Evolutionary conservation across 768 basidiomycete species (phyloP).

Genomic region (Lentinula raphanica): DNA sequence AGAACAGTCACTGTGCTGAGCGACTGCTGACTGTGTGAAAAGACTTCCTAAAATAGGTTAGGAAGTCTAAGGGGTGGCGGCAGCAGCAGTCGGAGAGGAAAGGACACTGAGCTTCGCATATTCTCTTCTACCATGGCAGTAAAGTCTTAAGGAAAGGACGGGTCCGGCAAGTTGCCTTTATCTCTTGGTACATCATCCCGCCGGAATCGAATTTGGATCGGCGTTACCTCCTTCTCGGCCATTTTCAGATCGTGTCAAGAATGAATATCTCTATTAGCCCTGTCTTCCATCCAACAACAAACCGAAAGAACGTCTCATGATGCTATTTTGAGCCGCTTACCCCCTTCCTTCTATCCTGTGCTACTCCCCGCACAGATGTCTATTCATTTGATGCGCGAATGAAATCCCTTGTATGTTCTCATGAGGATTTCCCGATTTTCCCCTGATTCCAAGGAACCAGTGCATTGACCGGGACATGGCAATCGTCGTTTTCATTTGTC

Average conservation of each 20-base stretch:
- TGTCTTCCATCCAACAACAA: not conserved
- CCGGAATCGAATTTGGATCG: constrained; percentile 8
- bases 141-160: not conserved
- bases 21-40: not conserved
- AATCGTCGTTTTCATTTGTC: no score
- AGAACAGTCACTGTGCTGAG: not conserved
- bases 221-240: constrained; percentile 6
- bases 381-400: not conserved
- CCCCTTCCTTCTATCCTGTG: not conserved
- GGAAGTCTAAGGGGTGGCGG: not conserved
- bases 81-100: not conserved
- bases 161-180: not conserved
- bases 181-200: not conserved
- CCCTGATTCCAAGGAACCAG: not conserved
- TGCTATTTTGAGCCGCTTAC: not conserved
- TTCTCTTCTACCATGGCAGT: not conserved
- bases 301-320: not conserved
- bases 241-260: constrained; percentile 6
- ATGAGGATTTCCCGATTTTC: not conserved
- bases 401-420: not conserved
- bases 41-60: not conserved
- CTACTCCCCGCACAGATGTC: not conserved
- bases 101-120: not conserved
- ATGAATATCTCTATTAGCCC: not conserved
- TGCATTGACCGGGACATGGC: no score